Base-by-base conservation (phyloP, 2,329 filamentous ascomycete species). In the Aspergillus intermedius region DNA sequence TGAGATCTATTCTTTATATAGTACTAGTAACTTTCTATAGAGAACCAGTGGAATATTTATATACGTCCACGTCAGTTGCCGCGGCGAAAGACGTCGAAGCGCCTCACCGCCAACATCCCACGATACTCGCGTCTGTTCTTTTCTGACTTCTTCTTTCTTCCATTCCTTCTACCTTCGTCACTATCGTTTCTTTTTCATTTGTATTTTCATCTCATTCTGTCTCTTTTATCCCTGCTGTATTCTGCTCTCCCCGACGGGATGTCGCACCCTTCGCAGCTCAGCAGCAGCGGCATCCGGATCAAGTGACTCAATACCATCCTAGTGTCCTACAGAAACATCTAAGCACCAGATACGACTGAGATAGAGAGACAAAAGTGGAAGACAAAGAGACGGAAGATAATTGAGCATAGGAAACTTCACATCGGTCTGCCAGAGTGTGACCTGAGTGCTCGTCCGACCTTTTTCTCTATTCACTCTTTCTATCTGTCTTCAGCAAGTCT, bases 271-370 rank as follows among this genome's bases (percentile, higher is more conserved):
- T 50, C 50, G 50, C 37, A 19, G 37, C 37, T 40, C 15, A 40
- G 17, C 37, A 40, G 37, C 37, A 41, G 51, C 49, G 52, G 45
- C 40, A 52, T 30, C 25, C 25, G 25, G 12, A 30, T 48, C 48
- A 46, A 43, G 53, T 59, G 58, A 61, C 57, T 54, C 52, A 55
- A 60, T 55, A 40, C 15, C 37, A 40, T 49, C 52, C 41, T 51
- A 40, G 21, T 30, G 25, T 30, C 25, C 25, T 30, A 30, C 25
- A 30, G 25, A 30, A 28, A 30, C 25, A 4, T 12, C 48, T 63
- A 67, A 65, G 64, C 64, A 64, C 64, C 61, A 63, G 57, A 58
- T 61, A 57, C 52, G 50, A 13, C 13, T 12, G 15, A 28, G 22
- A 28, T 19, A 28, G 5, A 25, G 23, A 42, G 10, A 30, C 25